A percentile compares a stretch with the other conserved stretches of the same genome.
Conservation (phyloP, 805 yeast genomes). For the Candida dajiaensis region DNA sequence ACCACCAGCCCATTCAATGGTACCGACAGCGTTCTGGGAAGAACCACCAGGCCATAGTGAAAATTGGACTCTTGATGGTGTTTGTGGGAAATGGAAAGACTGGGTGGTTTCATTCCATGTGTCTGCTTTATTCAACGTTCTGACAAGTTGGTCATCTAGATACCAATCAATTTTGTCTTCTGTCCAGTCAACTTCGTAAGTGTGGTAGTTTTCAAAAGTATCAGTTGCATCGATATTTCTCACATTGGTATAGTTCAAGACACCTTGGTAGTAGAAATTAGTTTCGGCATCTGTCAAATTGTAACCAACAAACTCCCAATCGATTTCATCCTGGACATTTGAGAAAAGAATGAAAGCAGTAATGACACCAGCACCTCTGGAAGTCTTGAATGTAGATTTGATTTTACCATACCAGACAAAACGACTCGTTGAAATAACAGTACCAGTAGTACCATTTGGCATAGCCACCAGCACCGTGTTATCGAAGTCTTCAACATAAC, state of each 20-base stretch:
- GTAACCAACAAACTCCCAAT: conserved; percentile 80
- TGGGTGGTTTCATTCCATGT: conserved; percentile 61
- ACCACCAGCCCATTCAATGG: conserved; percentile 88
- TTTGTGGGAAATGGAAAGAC: conserved; percentile 57
- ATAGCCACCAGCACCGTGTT: conserved; percentile 62
- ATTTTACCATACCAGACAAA: conserved; percentile 88
- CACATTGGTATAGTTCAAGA: conserved; percentile 59
- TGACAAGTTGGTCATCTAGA: conserved; percentile 60
- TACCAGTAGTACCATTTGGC: conserved; percentile 71
- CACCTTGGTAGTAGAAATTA: conserved; percentile 77
- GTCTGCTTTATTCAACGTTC: conserved; percentile 56
- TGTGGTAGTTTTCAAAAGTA: conserved; percentile 67
- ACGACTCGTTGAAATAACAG: conserved; percentile 73
- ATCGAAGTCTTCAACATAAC: conserved; percentile 49
- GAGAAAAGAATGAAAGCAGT: conserved; percentile 79
- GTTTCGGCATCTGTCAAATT: conserved; percentile 63
- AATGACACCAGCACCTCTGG: conserved; percentile 78
- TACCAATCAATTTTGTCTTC: conserved; percentile 68
- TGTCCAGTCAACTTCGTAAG: conserved; percentile 75
- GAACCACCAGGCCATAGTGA: conserved; percentile 80
- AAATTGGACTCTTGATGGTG: conserved; percentile 67
- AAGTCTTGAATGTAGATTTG: conserved; percentile 60
- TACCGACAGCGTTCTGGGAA: conserved; percentile 46
- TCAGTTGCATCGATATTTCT: conserved; percentile 34
- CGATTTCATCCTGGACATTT: conserved; percentile 86